These are phyloP conservation scores for Fragaria nilgerrensis DNA, from an alignment of 306 rosid species.

Conservation along the genomic window DNA sequence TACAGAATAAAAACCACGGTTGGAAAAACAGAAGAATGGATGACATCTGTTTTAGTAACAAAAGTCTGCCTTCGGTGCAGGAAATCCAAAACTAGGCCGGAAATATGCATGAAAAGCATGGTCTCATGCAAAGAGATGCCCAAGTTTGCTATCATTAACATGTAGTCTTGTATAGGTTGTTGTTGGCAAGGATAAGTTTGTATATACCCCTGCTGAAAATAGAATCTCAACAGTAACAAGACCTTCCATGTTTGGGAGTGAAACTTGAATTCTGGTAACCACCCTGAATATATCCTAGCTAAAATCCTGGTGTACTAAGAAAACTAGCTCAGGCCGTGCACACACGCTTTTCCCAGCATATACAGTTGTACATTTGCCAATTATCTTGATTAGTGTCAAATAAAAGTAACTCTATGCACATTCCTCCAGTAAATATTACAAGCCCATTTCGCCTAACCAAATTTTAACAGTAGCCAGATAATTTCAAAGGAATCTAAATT, in stretches of 20 bases:
- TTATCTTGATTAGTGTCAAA: not conserved
- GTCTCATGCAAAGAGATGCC: not conserved
- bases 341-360: not conserved
- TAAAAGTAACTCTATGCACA: not conserved
- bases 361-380: not conserved
- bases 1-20: not conserved
- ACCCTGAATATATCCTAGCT: not conserved
- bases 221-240: not conserved
- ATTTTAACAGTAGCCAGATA: not conserved
- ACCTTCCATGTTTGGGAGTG: not conserved
- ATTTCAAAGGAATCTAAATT: not conserved
- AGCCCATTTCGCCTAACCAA: not conserved
- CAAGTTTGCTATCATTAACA: not conserved
- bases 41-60: not conserved
- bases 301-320: not conserved
- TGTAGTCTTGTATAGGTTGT: not conserved
- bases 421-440: not conserved
- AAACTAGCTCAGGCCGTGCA: not conserved
- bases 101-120: not conserved
- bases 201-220: not conserved
- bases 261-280: not conserved
- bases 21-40: not conserved
- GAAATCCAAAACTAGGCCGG: not conserved
- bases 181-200: not conserved
- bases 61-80: not conserved